A percentile compares a stretch with the other conserved stretches of the same genome.
Conservation (phyloP, 306 rosid species). For the Astragalus glycyphyllos region DNA sequence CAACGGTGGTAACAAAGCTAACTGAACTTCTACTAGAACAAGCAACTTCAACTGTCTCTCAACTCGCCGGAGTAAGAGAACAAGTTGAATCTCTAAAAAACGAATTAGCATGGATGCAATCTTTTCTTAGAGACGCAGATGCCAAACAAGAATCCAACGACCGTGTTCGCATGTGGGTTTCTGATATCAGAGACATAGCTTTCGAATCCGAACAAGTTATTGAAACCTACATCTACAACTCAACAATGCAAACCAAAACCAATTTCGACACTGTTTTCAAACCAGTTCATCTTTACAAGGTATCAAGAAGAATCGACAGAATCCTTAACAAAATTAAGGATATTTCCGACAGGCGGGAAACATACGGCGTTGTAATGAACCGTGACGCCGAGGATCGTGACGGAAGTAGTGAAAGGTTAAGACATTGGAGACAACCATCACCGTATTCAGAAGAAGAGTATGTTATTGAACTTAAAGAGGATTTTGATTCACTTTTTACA, state of each 20-base stretch:
- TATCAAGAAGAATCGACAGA: slow-evolving; percentile 21
- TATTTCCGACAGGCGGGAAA: slow-evolving; percentile 39
- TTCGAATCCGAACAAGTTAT: slow-evolving; percentile 47
- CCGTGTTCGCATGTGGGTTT: slow-evolving; percentile 48
- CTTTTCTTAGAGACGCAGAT: slow-evolving; percentile 55
- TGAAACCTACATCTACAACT: slow-evolving; percentile 46
- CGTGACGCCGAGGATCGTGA: background rate
- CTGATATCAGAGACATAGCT: slow-evolving; percentile 52
- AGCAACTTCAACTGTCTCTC: slow-evolving; percentile 29
- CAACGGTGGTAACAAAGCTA: slow-evolving; percentile 45
- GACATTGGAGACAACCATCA: slow-evolving; percentile 52
- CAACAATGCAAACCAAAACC: slow-evolving; percentile 21
- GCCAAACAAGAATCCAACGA: slow-evolving; percentile 49
- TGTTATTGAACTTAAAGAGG: slow-evolving; percentile 52
- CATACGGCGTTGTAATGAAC: slow-evolving; percentile 37
- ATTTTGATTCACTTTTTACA: slow-evolving; percentile 26
- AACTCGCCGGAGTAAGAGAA: slow-evolving; percentile 26
- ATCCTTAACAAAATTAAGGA: slow-evolving; percentile 37
- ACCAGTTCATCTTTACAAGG: slow-evolving; percentile 30
- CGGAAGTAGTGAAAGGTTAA: slow-evolving; percentile 28
- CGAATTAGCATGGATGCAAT: slow-evolving; percentile 53
- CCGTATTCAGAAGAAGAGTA: slow-evolving; percentile 48
- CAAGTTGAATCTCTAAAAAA: slow-evolving; percentile 43
- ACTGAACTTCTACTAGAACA: slow-evolving; percentile 40
- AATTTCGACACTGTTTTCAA: slow-evolving; percentile 20